phyloP scores from a whole-genome alignment of 2,329 filamentous ascomycete genomes.

The Talaromyces sp. region DNA sequence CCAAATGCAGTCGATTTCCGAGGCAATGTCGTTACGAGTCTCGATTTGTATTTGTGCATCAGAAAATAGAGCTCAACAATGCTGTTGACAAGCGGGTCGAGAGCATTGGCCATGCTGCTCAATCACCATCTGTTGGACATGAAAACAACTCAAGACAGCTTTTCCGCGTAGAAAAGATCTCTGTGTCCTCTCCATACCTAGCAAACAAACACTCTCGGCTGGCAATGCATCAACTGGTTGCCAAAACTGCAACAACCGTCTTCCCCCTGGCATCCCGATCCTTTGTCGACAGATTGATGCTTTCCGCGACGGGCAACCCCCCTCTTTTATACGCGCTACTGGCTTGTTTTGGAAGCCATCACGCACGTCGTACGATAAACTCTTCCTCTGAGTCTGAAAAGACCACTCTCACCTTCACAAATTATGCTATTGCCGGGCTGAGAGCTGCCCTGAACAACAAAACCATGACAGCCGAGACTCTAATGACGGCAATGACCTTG shows the following conservation, averaged over 20 bases:
- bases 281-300: constrained; percentile 21
- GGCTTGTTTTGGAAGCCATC: constrained; percentile 22
- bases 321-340: constrained; percentile 24
- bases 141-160: background rate
- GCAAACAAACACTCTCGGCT: constrained; percentile 16
- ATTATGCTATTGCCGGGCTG: constrained; percentile 19
- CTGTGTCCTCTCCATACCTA: background rate
- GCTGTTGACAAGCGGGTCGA: background rate
- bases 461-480: constrained; percentile 17
- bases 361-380: constrained; percentile 19
- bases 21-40: constrained; percentile 19
- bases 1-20: constrained; percentile 20
- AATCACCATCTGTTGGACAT: background rate
- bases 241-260: constrained; percentile 20
- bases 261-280: constrained; percentile 21
- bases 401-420: constrained; percentile 22
- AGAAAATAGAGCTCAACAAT: background rate
- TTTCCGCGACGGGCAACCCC: constrained; percentile 18
- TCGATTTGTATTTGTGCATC: constrained; percentile 14
- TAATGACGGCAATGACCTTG: constrained; percentile 23
- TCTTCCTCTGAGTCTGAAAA: constrained; percentile 9
- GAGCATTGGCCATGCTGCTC: background rate
- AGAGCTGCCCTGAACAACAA: constrained; percentile 14
- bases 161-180: background rate
- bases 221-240: constrained; percentile 20